Evolutionary conservation across 176 grass and related monocot genomes (phyloP).

Genomic region (Ananas comosus): DNA sequence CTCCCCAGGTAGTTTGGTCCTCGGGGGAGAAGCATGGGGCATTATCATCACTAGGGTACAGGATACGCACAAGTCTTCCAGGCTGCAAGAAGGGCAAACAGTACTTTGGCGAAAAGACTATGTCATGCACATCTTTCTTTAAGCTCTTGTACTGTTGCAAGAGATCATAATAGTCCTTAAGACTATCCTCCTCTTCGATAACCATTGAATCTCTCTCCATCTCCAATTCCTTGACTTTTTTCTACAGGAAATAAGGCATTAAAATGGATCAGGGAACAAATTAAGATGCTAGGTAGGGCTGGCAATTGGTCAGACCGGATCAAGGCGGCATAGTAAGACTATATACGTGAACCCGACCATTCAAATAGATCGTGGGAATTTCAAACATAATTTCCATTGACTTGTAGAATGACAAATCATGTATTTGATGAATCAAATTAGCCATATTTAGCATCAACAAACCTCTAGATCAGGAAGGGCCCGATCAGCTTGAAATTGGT

Average conservation of each 20-base stretch:
- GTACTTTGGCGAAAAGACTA: constrained; percentile 75
- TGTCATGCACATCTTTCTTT: constrained; percentile 67
- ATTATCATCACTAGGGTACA: constrained; percentile 37
- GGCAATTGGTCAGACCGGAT: no score
- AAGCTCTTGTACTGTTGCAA: constrained; percentile 70
- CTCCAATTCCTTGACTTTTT: constrained; percentile 81
- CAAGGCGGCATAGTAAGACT: no score
- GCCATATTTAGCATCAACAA: background rate
- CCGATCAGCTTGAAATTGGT: constrained; percentile 87
- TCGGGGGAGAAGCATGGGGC: constrained; percentile 33
- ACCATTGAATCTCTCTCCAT: constrained; percentile 73
- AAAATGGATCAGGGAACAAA: background rate
- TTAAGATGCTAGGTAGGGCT: background rate
- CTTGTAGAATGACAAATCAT: background rate
- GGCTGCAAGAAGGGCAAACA: constrained; percentile 88
- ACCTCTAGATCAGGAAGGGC: constrained; percentile 92
- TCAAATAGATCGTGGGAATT: no score
- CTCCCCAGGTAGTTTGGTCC: constrained; percentile 56
- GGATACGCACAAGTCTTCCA: constrained; percentile 62
- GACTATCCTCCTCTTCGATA: constrained; percentile 89
- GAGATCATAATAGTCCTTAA: constrained; percentile 84
- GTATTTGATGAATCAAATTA: constrained; percentile 10
- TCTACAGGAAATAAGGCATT: constrained; percentile 42
- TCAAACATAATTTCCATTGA: no score
- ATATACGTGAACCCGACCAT: no score